Base-by-base conservation (phyloP, 2,329 filamentous ascomycete genomes). In the Epichloe aotearoae region DNA sequence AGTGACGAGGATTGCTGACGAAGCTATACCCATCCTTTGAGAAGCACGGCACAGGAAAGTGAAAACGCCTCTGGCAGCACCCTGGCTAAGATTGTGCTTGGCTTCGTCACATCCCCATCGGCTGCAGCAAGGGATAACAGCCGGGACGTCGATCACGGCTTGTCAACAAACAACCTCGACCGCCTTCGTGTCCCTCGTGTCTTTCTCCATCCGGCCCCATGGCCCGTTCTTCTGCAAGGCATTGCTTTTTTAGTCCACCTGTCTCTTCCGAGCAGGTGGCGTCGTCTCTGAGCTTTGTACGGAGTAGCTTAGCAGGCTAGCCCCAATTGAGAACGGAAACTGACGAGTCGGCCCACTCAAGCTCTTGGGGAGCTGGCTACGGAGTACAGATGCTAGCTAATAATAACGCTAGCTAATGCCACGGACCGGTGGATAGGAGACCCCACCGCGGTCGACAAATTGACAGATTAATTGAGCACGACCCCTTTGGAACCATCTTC, bases 381-480 rank as follows among this genome's bases (percentile, higher is more conserved):
- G 2, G 19, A 19, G 19, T 19, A 19, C 19, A 19, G 3, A 38
- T 17, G 41, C 41, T 41, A 47, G n/a, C 41, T 41, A 47, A 14
- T 30, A 2, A 19, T 19, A 3, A 19, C 3, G 19, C 19, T 19
- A 19, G 19, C 19, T 19, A 19, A 10, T 30, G 26, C 26, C 7
- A 30, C 26, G 26, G 53, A 54, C 54, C 53, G 52, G 50, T 56
- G 49, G 50, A 52, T 51, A 55, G 56, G 53, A 51, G 55, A 46
- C 51, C 33, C 37, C 30, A 8, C 30, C 30, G 30, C 30, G 30
- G 30, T 30, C 30, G 30, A 30, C 30, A 30, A 3, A 30, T 30
- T 1, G 4, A 30, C 26, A 30, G 26, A 30, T 26, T 8, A 10
- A 30, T 30, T 30, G 7, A 30, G 26, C 26, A 30, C 30, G 30